Percentiles rank a stretch among this genome's conserved stretches.
Conservation (phyloP, 306 rosid species). For the Castanea mollissima region DNA sequence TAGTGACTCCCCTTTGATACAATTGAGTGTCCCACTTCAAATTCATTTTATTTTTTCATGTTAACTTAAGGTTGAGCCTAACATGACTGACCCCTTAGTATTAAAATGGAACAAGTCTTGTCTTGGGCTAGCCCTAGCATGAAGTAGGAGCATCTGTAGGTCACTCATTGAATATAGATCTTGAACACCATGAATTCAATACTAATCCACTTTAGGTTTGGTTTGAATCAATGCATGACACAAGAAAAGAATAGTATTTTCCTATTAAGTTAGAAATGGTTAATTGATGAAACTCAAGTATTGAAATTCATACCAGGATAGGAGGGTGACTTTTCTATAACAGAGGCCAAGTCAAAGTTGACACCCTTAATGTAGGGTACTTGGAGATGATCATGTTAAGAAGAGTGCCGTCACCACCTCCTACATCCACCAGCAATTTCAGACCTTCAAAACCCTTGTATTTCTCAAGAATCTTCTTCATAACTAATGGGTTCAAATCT, state of each 20-base stretch:
- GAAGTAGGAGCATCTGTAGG: too few species aligned
- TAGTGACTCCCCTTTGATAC: too few species aligned
- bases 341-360: conserved; percentile 31
- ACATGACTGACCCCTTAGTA: too few species aligned
- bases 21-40: too few species aligned
- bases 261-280: background rate
- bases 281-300: background rate
- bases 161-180: too few species aligned
- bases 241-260: background rate
- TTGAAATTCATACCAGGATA: conserved; percentile 10
- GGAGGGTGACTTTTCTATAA: conserved; percentile 13
- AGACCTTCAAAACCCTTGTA: conserved; percentile 26
- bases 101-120: too few species aligned
- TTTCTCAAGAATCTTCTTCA: conserved; percentile 8
- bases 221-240: too few species aligned
- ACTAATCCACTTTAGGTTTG: too few species aligned
- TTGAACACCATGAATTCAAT: too few species aligned
- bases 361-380: conserved; percentile 27
- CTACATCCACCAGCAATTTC: conserved; percentile 22
- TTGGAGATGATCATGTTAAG: conserved; percentile 28
- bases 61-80: too few species aligned
- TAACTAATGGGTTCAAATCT: conserved; percentile 11
- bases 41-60: too few species aligned
- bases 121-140: too few species aligned
- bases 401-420: conserved; percentile 20